Base-by-base conservation (phyloP, 2,329 filamentous ascomycete species). In the Colletotrichum truncatum region DNA sequence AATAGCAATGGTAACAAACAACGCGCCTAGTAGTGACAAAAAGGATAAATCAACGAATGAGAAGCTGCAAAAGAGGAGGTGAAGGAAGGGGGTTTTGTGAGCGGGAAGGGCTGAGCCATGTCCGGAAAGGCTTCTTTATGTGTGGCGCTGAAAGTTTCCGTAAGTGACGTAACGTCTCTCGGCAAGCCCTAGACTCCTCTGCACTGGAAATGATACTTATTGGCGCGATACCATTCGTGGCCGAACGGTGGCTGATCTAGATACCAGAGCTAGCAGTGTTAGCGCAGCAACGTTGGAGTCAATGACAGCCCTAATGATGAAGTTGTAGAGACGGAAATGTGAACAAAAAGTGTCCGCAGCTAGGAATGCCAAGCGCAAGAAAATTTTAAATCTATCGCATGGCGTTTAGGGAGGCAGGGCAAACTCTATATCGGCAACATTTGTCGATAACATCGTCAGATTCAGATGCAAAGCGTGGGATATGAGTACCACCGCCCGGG, bases 341-440 rank as follows among this genome's bases (percentile, higher is more conserved):
- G 30, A 43, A 43, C n/a, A 43, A 43, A 52, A 25, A 23, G 8
- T 16, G 30, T 25, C 48, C 41, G 32, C 23, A 7, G 10, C 28
- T 12, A 45, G 23, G 36, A 32, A 55, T 32, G 52, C 32, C 26
- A 39, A 10, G 21, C 28, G 9, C 16, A 23, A 9, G 16, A 32
- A 36, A 36, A 23, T 41, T 36, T 30, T 16, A 54, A 58, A 34
- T 26, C 53, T 14, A 36, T 49, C 53, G 16, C 43, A 36, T 58
- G 25, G 49, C 59, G 45, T 56, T 45, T 38, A 62, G 58, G 58
- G 56, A 46, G 26, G n/a, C 39, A 23, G 46, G n/a, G 32, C 32
- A 12, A 11, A 26, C 25, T 28, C 45, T 53, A 49, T 11, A 11
- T 30, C 43, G 43, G 53, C 59, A 25, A 46, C 34, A 58, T 51